phyloP scores from a whole-genome alignment of 768 basidiomycete genomes.

The Baorangia bicolor region DNA sequence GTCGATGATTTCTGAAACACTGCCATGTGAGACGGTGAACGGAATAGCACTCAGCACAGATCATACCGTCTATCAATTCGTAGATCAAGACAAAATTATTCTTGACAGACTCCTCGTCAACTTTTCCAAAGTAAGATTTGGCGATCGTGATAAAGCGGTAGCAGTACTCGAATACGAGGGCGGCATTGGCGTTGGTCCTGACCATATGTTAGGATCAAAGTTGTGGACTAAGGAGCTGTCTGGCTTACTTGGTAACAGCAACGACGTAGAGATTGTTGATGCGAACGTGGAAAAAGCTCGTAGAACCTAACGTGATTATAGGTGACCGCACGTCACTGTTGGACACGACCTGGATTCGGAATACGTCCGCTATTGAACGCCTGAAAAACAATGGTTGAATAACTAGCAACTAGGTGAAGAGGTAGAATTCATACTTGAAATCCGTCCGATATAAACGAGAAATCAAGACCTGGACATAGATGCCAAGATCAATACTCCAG shows the following conservation, averaged over 20 bases:
- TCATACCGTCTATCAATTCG: conserved; percentile 90
- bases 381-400: conserved; percentile 39
- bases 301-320: conserved; percentile 95
- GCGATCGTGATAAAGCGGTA: conserved; percentile 95
- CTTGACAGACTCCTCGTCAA: conserved; percentile 98
- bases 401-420: not conserved
- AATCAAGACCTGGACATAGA: conserved; percentile 73
- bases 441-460: conserved; percentile 95
- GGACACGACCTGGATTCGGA: conserved; percentile 98
- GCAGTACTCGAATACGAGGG: conserved; percentile 96
- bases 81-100: conserved; percentile 99
- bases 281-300: conserved; percentile 97
- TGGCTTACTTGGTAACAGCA: conserved; percentile 86
- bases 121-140: conserved; percentile 95
- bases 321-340: conserved; percentile 96
- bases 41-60: conserved; percentile 9
- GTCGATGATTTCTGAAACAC: conserved; percentile 85
- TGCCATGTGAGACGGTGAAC: conserved; percentile 4
- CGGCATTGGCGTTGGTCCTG: conserved; percentile 96
- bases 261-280: conserved; percentile 95
- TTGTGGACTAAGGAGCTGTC: not conserved
- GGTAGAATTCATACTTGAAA: conserved; percentile 70
- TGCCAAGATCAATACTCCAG: conserved; percentile 3
- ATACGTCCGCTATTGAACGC: conserved; percentile 96
- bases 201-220: not conserved